Evolutionary conservation across 768 basidiomycete genomes (phyloP).

Genomic region (Pisolithus microcarpus): DNA sequence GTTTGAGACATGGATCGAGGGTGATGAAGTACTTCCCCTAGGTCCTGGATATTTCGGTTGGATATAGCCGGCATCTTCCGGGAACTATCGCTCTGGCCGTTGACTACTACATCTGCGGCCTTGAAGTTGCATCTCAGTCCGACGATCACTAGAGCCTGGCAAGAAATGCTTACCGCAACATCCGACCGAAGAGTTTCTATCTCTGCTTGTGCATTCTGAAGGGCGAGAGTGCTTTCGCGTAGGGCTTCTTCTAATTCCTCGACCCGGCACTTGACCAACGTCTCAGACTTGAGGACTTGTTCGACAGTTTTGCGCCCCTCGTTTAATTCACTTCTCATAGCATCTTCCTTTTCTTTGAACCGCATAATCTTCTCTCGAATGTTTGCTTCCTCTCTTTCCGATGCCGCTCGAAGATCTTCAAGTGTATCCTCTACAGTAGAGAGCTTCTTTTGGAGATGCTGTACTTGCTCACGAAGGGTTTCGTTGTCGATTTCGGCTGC

Average conservation of each 20-base stretch:
- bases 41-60: conserved; percentile 47
- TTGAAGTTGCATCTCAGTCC: not conserved
- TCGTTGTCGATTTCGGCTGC: conserved; percentile 95
- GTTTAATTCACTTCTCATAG: conserved; percentile 61
- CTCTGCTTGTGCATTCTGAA: conserved; percentile 87
- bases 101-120: conserved; percentile 43
- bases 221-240: conserved; percentile 75
- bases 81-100: conserved; percentile 35
- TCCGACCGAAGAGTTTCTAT: conserved; percentile 75
- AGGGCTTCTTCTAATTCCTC: conserved; percentile 89
- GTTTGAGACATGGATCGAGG: conserved; percentile 23
- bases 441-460: conserved; percentile 76
- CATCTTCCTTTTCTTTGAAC: conserved; percentile 67
- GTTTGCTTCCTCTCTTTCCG: conserved; percentile 67
- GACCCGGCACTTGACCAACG: conserved; percentile 51
- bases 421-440: conserved; percentile 73
- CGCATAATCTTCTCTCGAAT: conserved; percentile 58
- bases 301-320: conserved; percentile 63
- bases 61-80: conserved; percentile 42
- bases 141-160: not conserved
- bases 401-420: conserved; percentile 62
- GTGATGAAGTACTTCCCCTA: conserved; percentile 43
- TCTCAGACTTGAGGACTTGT: conserved; percentile 54
- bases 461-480: conserved; percentile 81
- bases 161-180: conserved; percentile 41